phyloP scores from a whole-genome alignment of 345 rosid genomes.

The thale cress (Arabidopsis thaliana) region DNA sequence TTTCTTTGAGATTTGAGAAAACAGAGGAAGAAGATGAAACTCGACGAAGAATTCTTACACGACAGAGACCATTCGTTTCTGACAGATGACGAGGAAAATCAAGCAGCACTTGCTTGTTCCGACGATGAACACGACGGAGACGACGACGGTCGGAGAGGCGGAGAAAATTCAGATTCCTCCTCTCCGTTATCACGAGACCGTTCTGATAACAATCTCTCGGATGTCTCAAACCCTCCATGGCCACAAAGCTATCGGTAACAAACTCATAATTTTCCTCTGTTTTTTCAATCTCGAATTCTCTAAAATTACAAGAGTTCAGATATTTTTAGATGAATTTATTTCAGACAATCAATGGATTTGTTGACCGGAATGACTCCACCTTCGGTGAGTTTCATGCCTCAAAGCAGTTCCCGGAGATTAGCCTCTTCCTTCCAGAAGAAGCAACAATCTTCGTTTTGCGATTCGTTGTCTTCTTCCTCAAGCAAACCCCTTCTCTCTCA shows the following conservation, averaged over 20 bases:
- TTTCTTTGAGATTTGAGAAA: constrained; percentile 13
- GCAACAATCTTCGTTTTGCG: constrained; percentile 40
- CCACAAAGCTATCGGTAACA: constrained; percentile 77
- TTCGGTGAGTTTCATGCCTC: constrained; percentile 49
- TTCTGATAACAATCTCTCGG: constrained; percentile 30
- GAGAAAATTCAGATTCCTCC: constrained; percentile 36
- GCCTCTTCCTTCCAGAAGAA: constrained; percentile 48
- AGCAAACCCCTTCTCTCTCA: constrained; percentile 52
- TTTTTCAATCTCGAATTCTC: not conserved
- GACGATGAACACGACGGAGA: constrained; percentile 48
- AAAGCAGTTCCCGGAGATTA: constrained; percentile 29
- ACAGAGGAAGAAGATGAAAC: constrained; percentile 51
- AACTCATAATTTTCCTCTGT: constrained; percentile 39
- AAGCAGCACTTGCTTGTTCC: constrained; percentile 56
- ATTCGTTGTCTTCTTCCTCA: constrained; percentile 48
- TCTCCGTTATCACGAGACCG: constrained; percentile 35
- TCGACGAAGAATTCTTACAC: constrained; percentile 69
- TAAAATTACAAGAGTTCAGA: not conserved
- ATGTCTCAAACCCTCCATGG: constrained; percentile 50
- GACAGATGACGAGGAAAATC: constrained; percentile 84
- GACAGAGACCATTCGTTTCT: constrained; percentile 68
- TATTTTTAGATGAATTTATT: constrained; percentile 45
- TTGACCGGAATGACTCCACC: constrained; percentile 56
- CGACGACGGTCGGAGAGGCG: constrained; percentile 35
- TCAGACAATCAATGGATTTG: constrained; percentile 63